phyloP scores from a whole-genome alignment of 768 basidiomycete genomes.

The Tricholoma matsutake region DNA sequence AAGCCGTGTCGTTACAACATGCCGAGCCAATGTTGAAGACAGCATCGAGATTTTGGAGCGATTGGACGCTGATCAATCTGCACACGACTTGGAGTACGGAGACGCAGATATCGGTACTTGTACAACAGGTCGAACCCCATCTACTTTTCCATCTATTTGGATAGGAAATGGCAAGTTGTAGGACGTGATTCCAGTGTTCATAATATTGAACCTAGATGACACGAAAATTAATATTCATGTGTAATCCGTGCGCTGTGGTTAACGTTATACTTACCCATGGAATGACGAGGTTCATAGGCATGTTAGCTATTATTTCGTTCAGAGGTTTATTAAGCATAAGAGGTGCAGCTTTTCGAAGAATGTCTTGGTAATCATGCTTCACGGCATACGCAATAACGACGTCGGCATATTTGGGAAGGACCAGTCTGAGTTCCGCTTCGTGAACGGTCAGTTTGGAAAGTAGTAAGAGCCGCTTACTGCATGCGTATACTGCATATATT shows the following conservation, averaged over 20 bases:
- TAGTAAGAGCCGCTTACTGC: not conserved
- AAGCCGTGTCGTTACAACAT: not conserved
- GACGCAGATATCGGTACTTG: not conserved
- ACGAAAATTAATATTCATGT: not conserved
- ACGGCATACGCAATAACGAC: constrained; percentile 7
- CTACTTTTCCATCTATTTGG: not conserved
- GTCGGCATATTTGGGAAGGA: constrained; percentile 2
- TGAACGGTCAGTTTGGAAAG: no score
- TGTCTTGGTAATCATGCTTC: constrained; percentile 9
- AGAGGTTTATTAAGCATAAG: constrained; percentile 6
- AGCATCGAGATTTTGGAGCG: not conserved
- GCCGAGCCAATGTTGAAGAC: not conserved
- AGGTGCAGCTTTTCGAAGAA: constrained; percentile 8
- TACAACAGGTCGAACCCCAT: not conserved
- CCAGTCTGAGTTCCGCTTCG: not conserved
- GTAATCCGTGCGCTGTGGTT: not conserved
- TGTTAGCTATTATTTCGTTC: not conserved
- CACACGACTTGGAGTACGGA: not conserved
- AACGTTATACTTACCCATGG: constrained; percentile 9
- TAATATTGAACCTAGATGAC: constrained; percentile 3
- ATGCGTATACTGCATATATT: constrained; percentile 7
- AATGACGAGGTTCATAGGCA: constrained; percentile 3
- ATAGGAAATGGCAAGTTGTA: not conserved
- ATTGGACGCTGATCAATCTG: not conserved
- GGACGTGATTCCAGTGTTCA: not conserved